Evolutionary conservation across 2,329 filamentous ascomycete genomes (phyloP).

Genomic region (Paramyrothecium roridum): DNA sequence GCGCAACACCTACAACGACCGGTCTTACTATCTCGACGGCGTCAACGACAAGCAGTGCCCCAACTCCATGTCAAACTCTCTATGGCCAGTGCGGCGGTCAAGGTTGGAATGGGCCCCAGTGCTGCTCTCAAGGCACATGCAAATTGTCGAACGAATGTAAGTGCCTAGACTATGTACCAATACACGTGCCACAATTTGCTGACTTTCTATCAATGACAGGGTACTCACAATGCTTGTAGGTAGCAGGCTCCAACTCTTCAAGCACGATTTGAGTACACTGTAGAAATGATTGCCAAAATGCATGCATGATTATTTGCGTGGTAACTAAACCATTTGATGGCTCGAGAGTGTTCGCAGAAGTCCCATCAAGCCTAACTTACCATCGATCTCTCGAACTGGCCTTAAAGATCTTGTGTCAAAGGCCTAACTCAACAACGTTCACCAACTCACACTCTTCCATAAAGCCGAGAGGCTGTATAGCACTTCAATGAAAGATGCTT

Average conservation of each 20-base stretch:
- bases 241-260: background rate
- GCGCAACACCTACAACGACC: background rate
- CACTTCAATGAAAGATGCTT: too few species aligned
- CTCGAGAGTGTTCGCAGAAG: too few species aligned
- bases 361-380: too few species aligned
- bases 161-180: background rate
- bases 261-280: too few species aligned
- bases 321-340: too few species aligned
- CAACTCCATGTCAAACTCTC: background rate
- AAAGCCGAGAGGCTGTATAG: too few species aligned
- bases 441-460: too few species aligned
- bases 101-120: background rate
- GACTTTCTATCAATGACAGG: background rate
- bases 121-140: background rate
- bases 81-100: background rate
- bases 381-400: too few species aligned
- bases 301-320: too few species aligned
- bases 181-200: background rate
- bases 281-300: too few species aligned
- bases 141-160: background rate
- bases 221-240: background rate
- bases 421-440: too few species aligned
- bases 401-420: too few species aligned
- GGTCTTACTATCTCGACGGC: background rate
- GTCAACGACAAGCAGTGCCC: background rate